These are phyloP conservation scores for Boletus insuetus DNA, from an alignment of 768 basidiomycete genomes.

Conservation along the genomic window DNA sequence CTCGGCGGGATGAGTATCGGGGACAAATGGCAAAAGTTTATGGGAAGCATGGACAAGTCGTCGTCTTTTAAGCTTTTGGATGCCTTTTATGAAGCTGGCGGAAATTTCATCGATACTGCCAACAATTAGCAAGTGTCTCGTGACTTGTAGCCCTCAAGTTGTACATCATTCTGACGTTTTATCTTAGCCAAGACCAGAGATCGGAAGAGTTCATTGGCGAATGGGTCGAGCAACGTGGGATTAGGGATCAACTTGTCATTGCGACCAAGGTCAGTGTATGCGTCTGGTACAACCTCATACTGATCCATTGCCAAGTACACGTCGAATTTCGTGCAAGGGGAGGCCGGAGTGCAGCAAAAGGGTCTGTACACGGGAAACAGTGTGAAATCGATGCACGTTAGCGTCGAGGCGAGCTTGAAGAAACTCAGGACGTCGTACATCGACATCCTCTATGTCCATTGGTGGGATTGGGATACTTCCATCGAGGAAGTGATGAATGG, in stretches of 20 bases:
- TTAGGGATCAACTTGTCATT: conserved; percentile 47
- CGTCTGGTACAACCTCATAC: not conserved
- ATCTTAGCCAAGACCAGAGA: conserved; percentile 46
- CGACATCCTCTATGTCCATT: conserved; percentile 57
- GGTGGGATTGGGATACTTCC: conserved; percentile 47
- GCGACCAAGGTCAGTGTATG: conserved; percentile 40
- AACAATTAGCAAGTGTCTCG: conserved; percentile 38
- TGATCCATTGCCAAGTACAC: conserved; percentile 18
- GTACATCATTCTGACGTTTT: not conserved
- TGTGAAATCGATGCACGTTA: conserved; percentile 33
- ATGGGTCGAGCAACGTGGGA: conserved; percentile 43
- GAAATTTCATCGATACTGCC: conserved; percentile 51
- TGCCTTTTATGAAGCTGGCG: conserved; percentile 41
- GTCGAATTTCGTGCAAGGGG: conserved; percentile 14
- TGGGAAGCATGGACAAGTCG: conserved; percentile 42
- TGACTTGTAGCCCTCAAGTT: not conserved
- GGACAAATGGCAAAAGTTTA: conserved; percentile 32
- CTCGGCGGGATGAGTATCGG: conserved; percentile 51
- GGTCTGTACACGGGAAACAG: conserved; percentile 37
- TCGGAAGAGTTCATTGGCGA: conserved; percentile 54
- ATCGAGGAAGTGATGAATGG: conserved; percentile 47
- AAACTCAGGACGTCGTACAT: conserved; percentile 60
- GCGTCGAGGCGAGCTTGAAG: conserved; percentile 36
- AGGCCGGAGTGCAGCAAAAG: conserved; percentile 17
- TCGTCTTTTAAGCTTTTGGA: conserved; percentile 46